These are phyloP conservation scores for Clonostachys chloroleuca DNA, from an alignment of 2,329 filamentous ascomycete species.

Conservation along the genomic window DNA sequence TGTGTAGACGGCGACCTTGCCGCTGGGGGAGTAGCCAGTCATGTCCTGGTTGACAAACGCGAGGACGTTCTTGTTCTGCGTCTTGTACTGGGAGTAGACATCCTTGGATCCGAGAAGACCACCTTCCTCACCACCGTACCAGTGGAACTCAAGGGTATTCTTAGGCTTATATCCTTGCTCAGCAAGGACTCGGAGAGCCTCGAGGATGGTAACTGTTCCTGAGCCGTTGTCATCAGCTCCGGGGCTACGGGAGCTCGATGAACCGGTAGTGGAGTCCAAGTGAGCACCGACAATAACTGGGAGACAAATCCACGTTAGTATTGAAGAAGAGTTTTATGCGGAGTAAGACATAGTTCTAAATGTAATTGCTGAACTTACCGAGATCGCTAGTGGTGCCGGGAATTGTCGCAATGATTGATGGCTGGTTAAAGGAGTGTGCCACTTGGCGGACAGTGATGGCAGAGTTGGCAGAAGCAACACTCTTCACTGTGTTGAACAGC, in stretches of 20 bases:
- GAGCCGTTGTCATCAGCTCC: slow-evolving; percentile 46
- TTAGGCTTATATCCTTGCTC: slow-evolving; percentile 27
- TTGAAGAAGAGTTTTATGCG: not conserved
- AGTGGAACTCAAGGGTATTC: slow-evolving; percentile 49
- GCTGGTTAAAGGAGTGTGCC: slow-evolving; percentile 35
- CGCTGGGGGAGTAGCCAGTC: slow-evolving; percentile 41
- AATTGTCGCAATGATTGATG: slow-evolving; percentile 41
- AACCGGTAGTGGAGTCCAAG: slow-evolving; percentile 37
- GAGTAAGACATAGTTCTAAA: not conserved
- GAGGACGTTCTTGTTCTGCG: slow-evolving; percentile 29
- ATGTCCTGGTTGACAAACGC: slow-evolving; percentile 46
- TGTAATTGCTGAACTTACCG: slow-evolving; percentile 10
- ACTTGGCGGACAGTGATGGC: slow-evolving; percentile 36
- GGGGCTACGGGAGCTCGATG: slow-evolving; percentile 28
- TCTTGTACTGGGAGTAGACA: slow-evolving; percentile 34
- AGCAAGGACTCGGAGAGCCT: slow-evolving; percentile 42
- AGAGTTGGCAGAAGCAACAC: slow-evolving; percentile 28
- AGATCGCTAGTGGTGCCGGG: slow-evolving; percentile 31
- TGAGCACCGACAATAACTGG: slow-evolving; percentile 35
- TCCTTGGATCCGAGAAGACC: slow-evolving; percentile 40
- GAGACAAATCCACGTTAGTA: not conserved
- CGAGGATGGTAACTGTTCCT: slow-evolving; percentile 41
- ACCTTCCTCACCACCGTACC: slow-evolving; percentile 43
- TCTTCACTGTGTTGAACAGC: slow-evolving; percentile 32
- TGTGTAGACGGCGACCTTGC: slow-evolving; percentile 36